These are phyloP conservation scores for Turnera subulata DNA, from an alignment of 345 rosid species.

Conservation along the genomic window DNA sequence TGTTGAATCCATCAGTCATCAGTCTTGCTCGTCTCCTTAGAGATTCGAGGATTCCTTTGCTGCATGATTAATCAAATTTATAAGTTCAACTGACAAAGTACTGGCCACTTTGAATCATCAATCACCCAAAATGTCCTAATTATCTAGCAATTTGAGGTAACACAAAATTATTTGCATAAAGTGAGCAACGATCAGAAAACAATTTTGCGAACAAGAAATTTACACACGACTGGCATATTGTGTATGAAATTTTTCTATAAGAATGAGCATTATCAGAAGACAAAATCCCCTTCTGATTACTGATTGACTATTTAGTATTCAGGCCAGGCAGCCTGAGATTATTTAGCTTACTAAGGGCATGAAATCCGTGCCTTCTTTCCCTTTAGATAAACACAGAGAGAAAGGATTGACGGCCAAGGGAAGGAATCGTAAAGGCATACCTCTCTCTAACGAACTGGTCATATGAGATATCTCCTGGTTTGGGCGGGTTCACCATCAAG, in stretches of 20 bases:
- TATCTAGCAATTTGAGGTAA: no score
- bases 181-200: neutral
- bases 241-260: neutral
- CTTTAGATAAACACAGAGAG: neutral
- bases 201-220: neutral
- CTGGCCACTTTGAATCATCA: no score
- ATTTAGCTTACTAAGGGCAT: no score
- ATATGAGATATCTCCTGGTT: conserved; percentile 91
- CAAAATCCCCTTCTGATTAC: neutral
- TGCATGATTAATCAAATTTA: conserved; percentile 21
- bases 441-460: conserved; percentile 79
- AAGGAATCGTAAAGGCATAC: conserved; percentile 36
- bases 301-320: neutral
- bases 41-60: conserved; percentile 90
- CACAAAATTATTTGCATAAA: no score
- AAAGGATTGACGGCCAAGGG: neutral
- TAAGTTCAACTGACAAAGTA: no score
- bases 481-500: conserved; percentile 88
- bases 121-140: no score
- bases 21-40: conserved; percentile 85
- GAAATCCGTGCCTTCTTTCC: neutral
- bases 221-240: no score
- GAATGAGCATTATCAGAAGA: neutral
- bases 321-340: no score
- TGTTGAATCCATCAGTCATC: conserved; percentile 99